Evolutionary conservation across 2,329 filamentous ascomycete species (phyloP), one percentile per base, ranked within the genome.

Genomic region (Cytospora leucostoma): DNA sequence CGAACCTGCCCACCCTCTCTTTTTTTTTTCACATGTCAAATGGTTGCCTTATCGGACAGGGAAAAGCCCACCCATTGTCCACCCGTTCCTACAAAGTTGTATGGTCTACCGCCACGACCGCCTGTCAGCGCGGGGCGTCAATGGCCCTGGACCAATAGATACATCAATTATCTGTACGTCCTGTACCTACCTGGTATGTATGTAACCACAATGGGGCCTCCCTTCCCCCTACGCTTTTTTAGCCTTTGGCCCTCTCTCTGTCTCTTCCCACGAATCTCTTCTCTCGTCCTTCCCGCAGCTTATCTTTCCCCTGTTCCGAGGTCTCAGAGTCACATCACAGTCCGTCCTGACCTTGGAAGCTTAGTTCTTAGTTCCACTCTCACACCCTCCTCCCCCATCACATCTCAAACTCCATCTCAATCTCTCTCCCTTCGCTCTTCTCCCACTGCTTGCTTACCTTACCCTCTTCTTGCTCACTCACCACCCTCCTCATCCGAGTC

Each of bases 41-140:
- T 19, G 32, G 44, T 58, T 59, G 38, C 56, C 56, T 59, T 59
- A 59, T 59, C 56, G 38, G 56, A 59, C 56, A 52, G 34, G 33
- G 52, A 21, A 21, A 19, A 40, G 34, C 44, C 27, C 27, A 49
- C 47, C 47, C 47, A 52, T 21, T 40, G 12, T 6, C 38, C 38
- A 40, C 38, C 17, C 38, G 5, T 17, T 40, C 44, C 44, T 49
- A 34, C 56, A 27, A 27, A 27, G 27, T 27, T 27, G 27, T 27
- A 27, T 27, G 27, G 27, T 27, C 27, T 27, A 27, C 27, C 27
- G 27, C 27, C 27, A 27, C 27, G 27, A 27, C 27, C 27, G 27
- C 27, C 27, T 27, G 27, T 27, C 27, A 27, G 27, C 27, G 27
- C 27, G 27, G 27, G 27, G 27, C 27, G 27, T 27, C 27, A 27